Conservation (phyloP, 306 rosid genomes). For the Delonix regia region DNA sequence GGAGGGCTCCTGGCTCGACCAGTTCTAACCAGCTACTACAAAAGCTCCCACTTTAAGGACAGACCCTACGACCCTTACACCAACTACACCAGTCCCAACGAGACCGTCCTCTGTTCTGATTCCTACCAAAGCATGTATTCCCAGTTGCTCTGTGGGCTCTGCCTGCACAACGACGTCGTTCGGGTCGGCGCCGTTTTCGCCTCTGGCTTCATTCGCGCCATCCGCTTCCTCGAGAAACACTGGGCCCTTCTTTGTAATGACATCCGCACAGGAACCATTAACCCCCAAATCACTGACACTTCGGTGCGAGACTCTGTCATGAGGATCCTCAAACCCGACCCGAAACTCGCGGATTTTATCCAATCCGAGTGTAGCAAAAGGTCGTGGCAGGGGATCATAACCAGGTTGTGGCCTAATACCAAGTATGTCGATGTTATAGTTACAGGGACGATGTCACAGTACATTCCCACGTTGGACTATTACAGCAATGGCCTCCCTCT, state of each 20-base stretch:
- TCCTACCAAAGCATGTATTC: slow-evolving; percentile 97
- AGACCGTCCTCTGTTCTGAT: slow-evolving; percentile 87
- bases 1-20: slow-evolving; percentile 92
- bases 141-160: slow-evolving; percentile 89
- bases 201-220: slow-evolving; percentile 92
- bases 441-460: slow-evolving; percentile 99
- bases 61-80: slow-evolving; percentile 97
- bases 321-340: slow-evolving; percentile 69
- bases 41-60: slow-evolving; percentile 69
- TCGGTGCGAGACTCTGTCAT: slow-evolving; percentile 61
- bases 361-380: slow-evolving; percentile 60
- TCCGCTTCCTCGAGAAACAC: slow-evolving; percentile 84
- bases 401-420: slow-evolving; percentile 90
- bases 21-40: slow-evolving; percentile 91
- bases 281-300: slow-evolving; percentile 53
- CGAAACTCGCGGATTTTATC: slow-evolving; percentile 64
- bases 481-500: slow-evolving; percentile 89
- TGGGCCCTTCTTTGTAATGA: slow-evolving; percentile 68
- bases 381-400: slow-evolving; percentile 87
- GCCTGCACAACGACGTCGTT: slow-evolving; percentile 69
- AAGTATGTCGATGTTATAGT: slow-evolving; percentile 98
- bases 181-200: slow-evolving; percentile 97
- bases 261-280: slow-evolving; percentile 70
- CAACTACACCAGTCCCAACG: slow-evolving; percentile 91
- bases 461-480: slow-evolving; percentile 79